phyloP scores from a whole-genome alignment of 2,329 filamentous ascomycete species.

The Aaosphaeria pasadenensis region DNA sequence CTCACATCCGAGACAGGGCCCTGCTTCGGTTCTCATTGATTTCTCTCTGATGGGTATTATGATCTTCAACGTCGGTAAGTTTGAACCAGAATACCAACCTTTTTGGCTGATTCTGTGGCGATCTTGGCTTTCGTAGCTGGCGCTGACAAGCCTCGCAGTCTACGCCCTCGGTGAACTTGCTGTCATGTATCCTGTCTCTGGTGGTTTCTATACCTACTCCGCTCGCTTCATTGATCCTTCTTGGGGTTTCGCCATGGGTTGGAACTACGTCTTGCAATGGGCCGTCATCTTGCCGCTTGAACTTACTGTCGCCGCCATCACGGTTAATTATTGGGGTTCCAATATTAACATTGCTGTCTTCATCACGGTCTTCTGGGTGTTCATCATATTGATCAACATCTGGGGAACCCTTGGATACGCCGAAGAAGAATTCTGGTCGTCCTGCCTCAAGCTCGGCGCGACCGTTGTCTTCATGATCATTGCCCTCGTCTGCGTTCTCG shows the following conservation, averaged over 20 bases:
- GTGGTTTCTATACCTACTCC: constrained; percentile 51
- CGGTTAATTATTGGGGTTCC: constrained; percentile 35
- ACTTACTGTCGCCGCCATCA: constrained; percentile 37
- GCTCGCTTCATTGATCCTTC: constrained; percentile 48
- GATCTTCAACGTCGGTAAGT: constrained; percentile 39
- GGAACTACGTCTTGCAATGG: constrained; percentile 38
- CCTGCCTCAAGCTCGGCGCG: constrained; percentile 32
- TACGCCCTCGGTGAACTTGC: constrained; percentile 54
- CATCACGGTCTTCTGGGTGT: constrained; percentile 38
- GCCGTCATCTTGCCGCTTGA: constrained; percentile 38
- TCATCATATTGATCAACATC: constrained; percentile 37
- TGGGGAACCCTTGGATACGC: constrained; percentile 40
- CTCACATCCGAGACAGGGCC: constrained; percentile 16
- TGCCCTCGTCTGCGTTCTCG: constrained; percentile 54
- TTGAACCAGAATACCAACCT: constrained; percentile 3
- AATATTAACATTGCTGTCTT: constrained; percentile 27
- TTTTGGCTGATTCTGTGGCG: background rate
- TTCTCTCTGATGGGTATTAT: constrained; percentile 39
- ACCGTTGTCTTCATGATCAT: constrained; percentile 44
- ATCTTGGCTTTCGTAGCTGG: constrained; percentile 8
- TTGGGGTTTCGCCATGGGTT: constrained; percentile 40
- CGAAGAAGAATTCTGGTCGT: constrained; percentile 41
- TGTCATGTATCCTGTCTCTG: constrained; percentile 58
- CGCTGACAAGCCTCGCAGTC: constrained; percentile 46
- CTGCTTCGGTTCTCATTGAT: constrained; percentile 35